Evolutionary conservation across 1,139 yeast species (phyloP), one percentile per base, ranked within the genome.

Genomic region (Debaryomycetaceae sp.): DNA sequence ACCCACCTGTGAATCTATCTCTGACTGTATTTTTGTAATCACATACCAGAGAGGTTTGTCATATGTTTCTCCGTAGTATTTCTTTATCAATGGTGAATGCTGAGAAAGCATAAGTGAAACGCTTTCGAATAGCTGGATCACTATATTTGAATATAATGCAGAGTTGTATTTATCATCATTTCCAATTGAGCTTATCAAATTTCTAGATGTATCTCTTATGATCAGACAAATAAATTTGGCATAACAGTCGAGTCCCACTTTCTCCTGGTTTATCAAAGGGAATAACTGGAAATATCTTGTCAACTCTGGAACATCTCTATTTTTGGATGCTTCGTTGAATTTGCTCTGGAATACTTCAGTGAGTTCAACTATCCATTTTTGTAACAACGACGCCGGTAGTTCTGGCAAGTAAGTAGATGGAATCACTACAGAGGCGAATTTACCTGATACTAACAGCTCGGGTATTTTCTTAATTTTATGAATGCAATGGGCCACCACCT

Each of bases 341-440:
- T 81, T 83, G 4, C 67, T 56, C 36, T 74, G 63, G 54, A 89
- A 89, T 2, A 81, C 64, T 2, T 59, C 59, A 2, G 79, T 80
- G 42, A 91, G 68, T 34, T 79, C 73, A 1, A 65, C 65, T 4
- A 79, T 74, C 78, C 95, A 87, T 14, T 68, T 69, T 1, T 64
- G 57, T 1, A 92, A 55, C 0, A 86, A 67, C 1, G 65, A 73
- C 11, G 63, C 59, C 0, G 98, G 98, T 39, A 76, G 67, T 41
- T 87, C 95, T 0, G 97, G 96, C n/a, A 89, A 74, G 40, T 87
- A 95, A 6, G 87, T 73, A 0, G 95, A 81, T 0, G 99, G 98
- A n/a, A 92, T 92, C 53, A 87, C 87, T 35, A 75, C 80, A 37
- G 82, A 76, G 2, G 96, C 92, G 60, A 83, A 89, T 41, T 75